Percentiles rank a stretch among this genome's conserved stretches.
Conservation (phyloP, 768 basidiomycete species). For the Serendipita sp. region DNA sequence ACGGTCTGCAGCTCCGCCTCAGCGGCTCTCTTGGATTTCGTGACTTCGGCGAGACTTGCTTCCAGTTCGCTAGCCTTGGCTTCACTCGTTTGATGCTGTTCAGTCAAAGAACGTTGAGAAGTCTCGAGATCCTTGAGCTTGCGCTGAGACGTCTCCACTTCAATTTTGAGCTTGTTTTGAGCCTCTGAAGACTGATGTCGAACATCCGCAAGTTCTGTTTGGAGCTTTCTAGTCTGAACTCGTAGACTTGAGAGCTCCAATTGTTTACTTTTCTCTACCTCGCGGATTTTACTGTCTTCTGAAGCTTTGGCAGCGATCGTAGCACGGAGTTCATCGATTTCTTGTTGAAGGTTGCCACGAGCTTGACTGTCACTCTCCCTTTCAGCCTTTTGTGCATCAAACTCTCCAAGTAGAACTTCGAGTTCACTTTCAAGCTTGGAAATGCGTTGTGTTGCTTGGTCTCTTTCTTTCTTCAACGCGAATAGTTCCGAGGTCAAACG, state of each 20-base stretch:
- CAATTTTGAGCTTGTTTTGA: conserved; percentile 59
- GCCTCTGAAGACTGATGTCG: conserved; percentile 44
- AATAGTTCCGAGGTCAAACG: conserved; percentile 39
- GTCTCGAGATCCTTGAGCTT: conserved; percentile 45
- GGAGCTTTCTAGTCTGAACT: conserved; percentile 39
- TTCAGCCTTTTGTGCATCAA: conserved; percentile 42
- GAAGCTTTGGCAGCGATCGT: conserved; percentile 70
- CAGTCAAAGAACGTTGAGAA: conserved; percentile 48
- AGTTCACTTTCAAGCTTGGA: conserved; percentile 54
- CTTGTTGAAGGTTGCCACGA: conserved; percentile 53
- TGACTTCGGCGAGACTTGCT: conserved; percentile 35
- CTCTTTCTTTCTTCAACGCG: conserved; percentile 36
- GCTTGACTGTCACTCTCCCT: conserved; percentile 29
- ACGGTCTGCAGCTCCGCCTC: conserved; percentile 61
- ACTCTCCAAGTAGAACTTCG: conserved; percentile 46
- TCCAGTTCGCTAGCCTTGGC: conserved; percentile 29
- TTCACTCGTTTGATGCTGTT: conserved; percentile 39
- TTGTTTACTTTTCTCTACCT: conserved; percentile 79
- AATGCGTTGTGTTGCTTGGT: conserved; percentile 39
- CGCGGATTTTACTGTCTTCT: conserved; percentile 68
- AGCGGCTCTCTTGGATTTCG: conserved; percentile 48
- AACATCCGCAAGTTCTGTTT: conserved; percentile 49
- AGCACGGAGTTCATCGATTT: conserved; percentile 75
- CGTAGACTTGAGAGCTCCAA: conserved; percentile 65
- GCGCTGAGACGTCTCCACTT: conserved; percentile 46